Base-by-base conservation (phyloP, 306 rosid species). In the Cucurbita ficifolia region DNA sequence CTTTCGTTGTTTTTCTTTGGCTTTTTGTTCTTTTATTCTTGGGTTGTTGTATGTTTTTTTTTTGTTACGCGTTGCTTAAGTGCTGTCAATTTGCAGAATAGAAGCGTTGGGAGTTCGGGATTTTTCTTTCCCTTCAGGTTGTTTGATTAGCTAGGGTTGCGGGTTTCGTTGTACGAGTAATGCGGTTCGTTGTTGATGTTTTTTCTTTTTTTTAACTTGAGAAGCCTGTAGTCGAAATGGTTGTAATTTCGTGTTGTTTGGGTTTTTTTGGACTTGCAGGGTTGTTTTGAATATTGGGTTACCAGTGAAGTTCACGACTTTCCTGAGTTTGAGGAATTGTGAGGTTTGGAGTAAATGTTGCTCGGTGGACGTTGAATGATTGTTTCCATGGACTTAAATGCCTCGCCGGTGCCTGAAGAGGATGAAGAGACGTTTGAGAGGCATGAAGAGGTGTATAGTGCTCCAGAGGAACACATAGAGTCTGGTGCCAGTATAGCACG, bases 321-420 rank as follows among this genome's bases (percentile, higher is more conserved):
- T 71, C 65, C 21, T 9, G 11, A 17, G 70, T 56, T 53, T 55
- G 72, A 79, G 63, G 80, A 38, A 59, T 73, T 76, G 77, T 24
- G 45, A 74, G 45, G 78, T 76, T 81, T 62, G 45, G 43, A 50
- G 81, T 49, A 61, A 81, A 89, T 89, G 89, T 82, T 78, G 83
- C 42, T 80, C 72, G 70, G 73, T 76, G 73, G 83, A 76, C 86
- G 88, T 87, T 91, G 93, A 85, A 87, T 87, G 96, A 85, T 88
- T 78, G 93, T 76, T 83, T 83, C 96, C 75, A 95, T 95, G 99
- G 99, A 95, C 89, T 91, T 95, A 81, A 95, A 95, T 84, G 99
- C 96, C 77, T 94, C 90, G 24, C 99, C 99, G 4, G 79, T 88
- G 62, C 99, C 99, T 0, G 99, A 95, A 76, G 99, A 95, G 46